Conservation (phyloP, 306 rosid genomes). For the Delonix regia region DNA sequence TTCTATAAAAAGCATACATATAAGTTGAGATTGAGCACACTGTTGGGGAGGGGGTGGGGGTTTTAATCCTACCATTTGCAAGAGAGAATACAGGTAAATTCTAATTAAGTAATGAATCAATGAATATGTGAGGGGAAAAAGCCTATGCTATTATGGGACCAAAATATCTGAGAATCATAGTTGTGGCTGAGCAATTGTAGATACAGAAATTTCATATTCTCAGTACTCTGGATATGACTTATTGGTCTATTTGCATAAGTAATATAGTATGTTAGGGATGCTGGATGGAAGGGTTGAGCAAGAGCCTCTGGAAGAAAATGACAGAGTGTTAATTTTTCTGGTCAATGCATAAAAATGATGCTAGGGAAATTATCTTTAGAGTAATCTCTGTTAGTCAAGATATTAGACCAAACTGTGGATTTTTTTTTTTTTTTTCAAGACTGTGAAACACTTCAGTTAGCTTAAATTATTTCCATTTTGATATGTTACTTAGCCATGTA, state of each 20-base stretch:
- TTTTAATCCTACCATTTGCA: slow-evolving; percentile 24
- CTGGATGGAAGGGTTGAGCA: slow-evolving; percentile 15
- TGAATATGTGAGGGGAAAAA: not conserved
- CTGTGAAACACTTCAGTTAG: slow-evolving; percentile 30
- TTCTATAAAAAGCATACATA: slow-evolving; percentile 16
- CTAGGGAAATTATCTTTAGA: slow-evolving; percentile 4
- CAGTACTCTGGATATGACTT: slow-evolving; percentile 19
- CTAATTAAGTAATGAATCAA: slow-evolving; percentile 11
- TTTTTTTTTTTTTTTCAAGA: slow-evolving; percentile 17
- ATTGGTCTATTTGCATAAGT: slow-evolving; percentile 2
- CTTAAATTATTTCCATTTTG: slow-evolving; percentile 26
- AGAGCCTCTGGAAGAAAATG: slow-evolving; percentile 32
- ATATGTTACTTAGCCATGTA: slow-evolving; percentile 25
- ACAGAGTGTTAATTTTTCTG: slow-evolving; percentile 8
- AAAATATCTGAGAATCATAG: slow-evolving; percentile 5
- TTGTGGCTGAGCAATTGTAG: slow-evolving; percentile 14
- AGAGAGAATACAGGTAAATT: slow-evolving; percentile 7
- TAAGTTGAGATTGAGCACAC: slow-evolving; percentile 19
- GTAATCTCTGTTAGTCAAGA: slow-evolving; percentile 15
- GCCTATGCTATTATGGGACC: slow-evolving; percentile 11
- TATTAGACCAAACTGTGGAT: slow-evolving; percentile 25
- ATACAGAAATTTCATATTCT: slow-evolving; percentile 15
- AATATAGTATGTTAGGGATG: slow-evolving; percentile 20
- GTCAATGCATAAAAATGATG: slow-evolving; percentile 22
- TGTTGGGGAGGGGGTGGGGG: not conserved